Base-by-base conservation (phyloP, 225 moss, liverwort and hornwort species). In the Ulota crispa region DNA sequence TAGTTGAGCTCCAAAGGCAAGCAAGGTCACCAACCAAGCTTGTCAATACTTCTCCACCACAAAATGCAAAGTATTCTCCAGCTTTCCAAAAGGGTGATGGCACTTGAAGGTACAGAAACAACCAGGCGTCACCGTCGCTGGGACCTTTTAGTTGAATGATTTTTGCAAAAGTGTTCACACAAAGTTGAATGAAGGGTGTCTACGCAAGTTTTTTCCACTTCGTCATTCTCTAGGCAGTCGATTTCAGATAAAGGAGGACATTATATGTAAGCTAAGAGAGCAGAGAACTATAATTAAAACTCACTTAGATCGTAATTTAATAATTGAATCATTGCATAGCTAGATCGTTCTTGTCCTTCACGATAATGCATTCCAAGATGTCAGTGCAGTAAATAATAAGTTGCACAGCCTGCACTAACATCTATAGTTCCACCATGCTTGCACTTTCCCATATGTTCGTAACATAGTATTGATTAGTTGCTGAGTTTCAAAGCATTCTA, bases 251-350 rank as follows among this genome's bases (percentile, higher is more conserved):
- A 68, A 21, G 15, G 23, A 55, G 36, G 47, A 28, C 47, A 65
- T 57, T 18, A 0, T 45, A 55, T 0, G 36, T 30, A 37, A 28
- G 12, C 7, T 31, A 9, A 8, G 2, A 13, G 59, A 21, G 28
- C 52, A 19, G 23, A 28, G 4, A 81, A 55, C 27, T 34, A 7
- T 16, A 31, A 27, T 70, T 15, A 20, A 42, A 54, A 4, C 37
- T 19, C 8, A 6, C 24, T 41, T 10, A 55, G 55, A 9, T 26
- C 2, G 5, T 36, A 45, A 74, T 14, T 54, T 42, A 70, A 69
- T 70, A 61, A 84, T 75, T 84, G 75, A 62, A 30, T 39, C 20
- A 62, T 39, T 80, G 42, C 80, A 34, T 75, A 70, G 75, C 60
- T 14, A 20, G 19, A 30, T 13, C 41, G 53, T 60, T 50, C 61